Evolutionary conservation across 192 early-diverging fungal genomes (phyloP), one percentile per base, ranked within the genome.

Genomic region (Lobosporangium transversale): DNA sequence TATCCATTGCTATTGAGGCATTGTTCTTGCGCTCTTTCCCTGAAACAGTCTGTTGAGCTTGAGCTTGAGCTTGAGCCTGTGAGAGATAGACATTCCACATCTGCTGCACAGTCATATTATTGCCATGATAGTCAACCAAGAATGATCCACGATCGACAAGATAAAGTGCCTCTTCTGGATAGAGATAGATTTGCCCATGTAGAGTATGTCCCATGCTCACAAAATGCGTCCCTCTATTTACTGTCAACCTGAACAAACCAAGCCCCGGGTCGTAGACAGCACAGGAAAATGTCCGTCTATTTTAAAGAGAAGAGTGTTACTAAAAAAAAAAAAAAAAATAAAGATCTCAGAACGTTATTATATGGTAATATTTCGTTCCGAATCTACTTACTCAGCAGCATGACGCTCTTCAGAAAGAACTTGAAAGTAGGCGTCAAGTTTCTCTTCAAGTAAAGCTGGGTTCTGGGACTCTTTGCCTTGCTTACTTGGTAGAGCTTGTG

Each of bases 161-260:
- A 58, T 70, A 85, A 4, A 84, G 70, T 0, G 82, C 75, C 67
- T 87, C 85, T 50, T 87, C 85, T 3, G 75, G 74, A 48, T 66
- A 80, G 26, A 87, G 78, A 31, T 55, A 68, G 1, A 79, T 67
- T 21, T 80, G 32, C 0, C 81, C 83, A 9, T 59, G 42, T 4
- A 79, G 14, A 2, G 80, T 50, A 26, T 85, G 84, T 0, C 85
- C 85, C 80, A 87, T 81, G 23, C 69, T 79, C 18, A 78, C 66
- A 53, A 82, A 60, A 33, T 84, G 80, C 4, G 55, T 80, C 3
- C 83, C 83, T 49, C 58, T 76, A 29, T 59, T 80, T 7, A 55
- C 26, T 7, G 66, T 61, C 20, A 84, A 29, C 15, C 62, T 55
- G 14, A 81, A 82, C 23, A 69, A 45, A 27, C 70, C 62, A 12